phyloP scores from a whole-genome alignment of 345 rosid species.

The Pelargonium nanum region DNA sequence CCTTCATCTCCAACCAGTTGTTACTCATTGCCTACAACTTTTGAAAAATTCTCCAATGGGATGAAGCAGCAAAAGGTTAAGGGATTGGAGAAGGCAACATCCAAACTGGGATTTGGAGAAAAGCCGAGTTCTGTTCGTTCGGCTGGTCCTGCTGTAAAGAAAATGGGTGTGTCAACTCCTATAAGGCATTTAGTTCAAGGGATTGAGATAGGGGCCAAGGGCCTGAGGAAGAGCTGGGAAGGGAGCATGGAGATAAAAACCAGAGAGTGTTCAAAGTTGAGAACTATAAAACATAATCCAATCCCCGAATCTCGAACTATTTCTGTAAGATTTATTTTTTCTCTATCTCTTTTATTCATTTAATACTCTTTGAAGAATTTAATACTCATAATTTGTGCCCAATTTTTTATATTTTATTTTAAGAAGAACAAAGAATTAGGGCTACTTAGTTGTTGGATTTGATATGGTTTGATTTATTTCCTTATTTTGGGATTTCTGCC shows the following conservation, averaged over 20 bases:
- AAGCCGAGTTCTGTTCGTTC: slow-evolving; percentile 39
- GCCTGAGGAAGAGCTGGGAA: slow-evolving; percentile 97
- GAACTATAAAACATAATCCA: slow-evolving; percentile 31
- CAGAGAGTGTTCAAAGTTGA: slow-evolving; percentile 34
- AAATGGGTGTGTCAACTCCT: slow-evolving; percentile 29
- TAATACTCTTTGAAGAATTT: not conserved
- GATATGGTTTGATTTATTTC: not conserved
- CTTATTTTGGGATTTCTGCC: not conserved
- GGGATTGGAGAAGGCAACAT: slow-evolving; percentile 42
- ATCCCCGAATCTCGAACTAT: slow-evolving; percentile 46
- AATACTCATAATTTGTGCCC: not conserved
- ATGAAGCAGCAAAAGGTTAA: slow-evolving; percentile 63
- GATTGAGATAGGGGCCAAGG: slow-evolving; percentile 79
- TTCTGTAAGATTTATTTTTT: slow-evolving; percentile 42
- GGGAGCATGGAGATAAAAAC: slow-evolving; percentile 66
- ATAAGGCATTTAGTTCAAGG: slow-evolving; percentile 60
- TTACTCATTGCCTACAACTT: slow-evolving; percentile 73
- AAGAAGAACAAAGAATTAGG: too few species aligned
- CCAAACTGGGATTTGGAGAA: slow-evolving; percentile 37
- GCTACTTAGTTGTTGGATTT: too few species aligned
- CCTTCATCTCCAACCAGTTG: slow-evolving; percentile 88
- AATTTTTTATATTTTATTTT: too few species aligned
- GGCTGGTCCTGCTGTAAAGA: slow-evolving; percentile 39
- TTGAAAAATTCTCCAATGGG: slow-evolving; percentile 77
- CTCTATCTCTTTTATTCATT: not conserved